Evolutionary conservation across 306 rosid genomes (phyloP).

Genomic region (Hippophae gyantsensis): DNA sequence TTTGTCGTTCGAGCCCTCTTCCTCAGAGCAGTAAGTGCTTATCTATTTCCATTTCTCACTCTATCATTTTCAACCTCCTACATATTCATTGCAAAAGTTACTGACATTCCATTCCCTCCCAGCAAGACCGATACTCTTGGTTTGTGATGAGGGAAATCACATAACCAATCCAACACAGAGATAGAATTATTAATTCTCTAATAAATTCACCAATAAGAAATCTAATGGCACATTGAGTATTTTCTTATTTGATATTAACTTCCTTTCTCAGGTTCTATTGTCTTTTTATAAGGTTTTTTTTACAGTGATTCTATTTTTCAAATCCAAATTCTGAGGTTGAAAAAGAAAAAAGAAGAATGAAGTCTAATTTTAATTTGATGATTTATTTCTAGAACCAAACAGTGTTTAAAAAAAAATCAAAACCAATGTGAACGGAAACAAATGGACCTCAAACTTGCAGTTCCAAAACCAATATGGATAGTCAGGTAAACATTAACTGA

Average conservation of each 20-base stretch:
- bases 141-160: not conserved
- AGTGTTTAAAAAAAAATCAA: not conserved
- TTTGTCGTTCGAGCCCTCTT: slow-evolving; percentile 73
- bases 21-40: slow-evolving; percentile 82
- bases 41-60: slow-evolving; percentile 77
- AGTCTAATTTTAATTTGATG: not conserved
- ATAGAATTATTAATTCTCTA: not conserved
- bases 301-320: not conserved
- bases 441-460: not conserved
- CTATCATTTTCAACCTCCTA: slow-evolving; percentile 78
- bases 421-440: not conserved
- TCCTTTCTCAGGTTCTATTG: not conserved
- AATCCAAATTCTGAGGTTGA: not conserved
- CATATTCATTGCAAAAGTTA: slow-evolving; percentile 13
- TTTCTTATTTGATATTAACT: not conserved
- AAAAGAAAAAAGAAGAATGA: no score
- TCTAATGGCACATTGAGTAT: not conserved
- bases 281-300: not conserved
- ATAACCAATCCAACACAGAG: not conserved
- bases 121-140: not conserved
- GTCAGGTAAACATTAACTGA: slow-evolving; percentile 28
- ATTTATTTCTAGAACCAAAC: not conserved
- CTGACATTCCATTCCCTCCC: slow-evolving; percentile 1
- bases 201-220: not conserved
- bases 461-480: not conserved